Evolutionary conservation across 2,329 filamentous ascomycete species (phyloP), one percentile per base, ranked within the genome.

Genomic region (Xylaria sp.): DNA sequence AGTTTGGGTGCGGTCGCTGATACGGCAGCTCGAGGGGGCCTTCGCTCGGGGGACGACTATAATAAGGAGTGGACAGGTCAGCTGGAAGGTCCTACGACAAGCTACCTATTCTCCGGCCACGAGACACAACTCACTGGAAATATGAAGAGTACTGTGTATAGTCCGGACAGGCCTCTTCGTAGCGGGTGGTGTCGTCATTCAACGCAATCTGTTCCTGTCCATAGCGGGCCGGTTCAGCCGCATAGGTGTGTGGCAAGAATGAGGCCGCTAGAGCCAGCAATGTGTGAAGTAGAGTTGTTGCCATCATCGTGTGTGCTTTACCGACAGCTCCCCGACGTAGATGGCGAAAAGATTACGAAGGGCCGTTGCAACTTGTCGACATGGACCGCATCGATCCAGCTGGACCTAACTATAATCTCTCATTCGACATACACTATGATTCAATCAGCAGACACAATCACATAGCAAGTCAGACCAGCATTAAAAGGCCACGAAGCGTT

Each of bases 21-120:
- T 89, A 98, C 0, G 96, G 94, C 1, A 99, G 85, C 59, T 85
- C 83, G 75, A 96, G 85, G 4, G 92, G 91, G 0, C 96, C 96
- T 22, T 89, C 83, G 78, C 93, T 97, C 69, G 91, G 87, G 0
- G 96, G 96, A 22, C 84, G 85, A 77, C 94, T 97, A 68, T 29
- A 38, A 22, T 55, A 60, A 66, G 72, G 25, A 65, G 70, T 44
- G 54, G 66, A 31, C 67, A 63, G n/a, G 62, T 42, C 39, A 75
- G 61, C 61, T 60, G 27, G 13, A 29, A 44, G 44, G 27, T 17
- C n/a, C 13, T 50, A 9, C n/a, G 22, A 39, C 9, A 39, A 44
- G 5, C 25, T 10, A 44, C 3, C 25, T 10, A 17, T 36, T 47
- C 51, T 13, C 11, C 3, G 17, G 20, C 6, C n/a, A 20, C 9